Base-by-base conservation (phyloP, 139 green algal species). In the Parachlorella kessleri region DNA sequence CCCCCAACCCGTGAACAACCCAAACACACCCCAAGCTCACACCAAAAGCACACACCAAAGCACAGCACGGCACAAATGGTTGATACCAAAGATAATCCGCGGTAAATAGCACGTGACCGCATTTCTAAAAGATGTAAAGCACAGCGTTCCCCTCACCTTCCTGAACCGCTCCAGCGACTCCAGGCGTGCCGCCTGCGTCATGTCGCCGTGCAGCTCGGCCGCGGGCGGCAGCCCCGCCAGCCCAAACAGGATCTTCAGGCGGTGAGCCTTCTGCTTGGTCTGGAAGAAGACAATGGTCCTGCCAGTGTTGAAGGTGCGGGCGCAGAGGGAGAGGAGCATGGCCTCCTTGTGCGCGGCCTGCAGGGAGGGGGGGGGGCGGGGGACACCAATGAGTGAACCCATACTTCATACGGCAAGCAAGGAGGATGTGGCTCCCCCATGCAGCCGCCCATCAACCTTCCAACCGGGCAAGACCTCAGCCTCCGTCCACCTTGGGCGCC, bases 131-230 rank as follows among this genome's bases (percentile, higher is more conserved):
- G 5, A n/a, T 6, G 14, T 26, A 1, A 4, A 18, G 53, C 41
- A 59, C 6, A 67, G 38, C 14, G 24, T 32, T 30, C 35, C 1
- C 23, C 38, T 2, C 54, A 86, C 84, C 84, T 84, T 90, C 14
- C 93, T 82, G 80, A 97, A 98, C 9, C 53, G 38, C 86, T 98
- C 94, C 53, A 99, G 85, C 3, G 83, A 89, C 76, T 98, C 91
- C 36, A 99, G 87, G 5, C 97, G 86, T 36, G 93, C 91, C 1
- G 95, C 90, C 82, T 97, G 92, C 3, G 91, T 96, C 92, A 99
- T 97, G 87, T 98, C 93, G 70, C 95, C 95, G 82, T 99, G 97
- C 39, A 99, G 92, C 89, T 99, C 96, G 4, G 85, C 91, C 39
- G 91, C 90, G 0, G 90, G 82, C 28, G 91, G 90, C 64, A 99